Evolutionary conservation across 208 protist genomes (phyloP), one percentile per base, ranked within the genome.

Genomic region (Leishmania martiniquensis): DNA sequence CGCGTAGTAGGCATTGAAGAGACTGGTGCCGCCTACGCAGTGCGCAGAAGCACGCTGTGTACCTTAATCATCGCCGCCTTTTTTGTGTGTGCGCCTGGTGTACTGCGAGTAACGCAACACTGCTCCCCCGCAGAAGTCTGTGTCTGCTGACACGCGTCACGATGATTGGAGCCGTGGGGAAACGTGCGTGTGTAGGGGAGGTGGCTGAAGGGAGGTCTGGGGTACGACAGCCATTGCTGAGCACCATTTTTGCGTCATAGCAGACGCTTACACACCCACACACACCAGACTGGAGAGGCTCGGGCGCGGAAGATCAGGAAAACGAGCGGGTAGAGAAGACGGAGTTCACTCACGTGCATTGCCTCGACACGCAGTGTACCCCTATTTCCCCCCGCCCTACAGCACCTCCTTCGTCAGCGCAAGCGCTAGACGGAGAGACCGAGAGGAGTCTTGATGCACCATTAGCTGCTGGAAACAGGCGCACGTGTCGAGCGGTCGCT

Each of bases 401-500:
- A 93, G 59, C 34, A 95, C 90, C 76, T 96, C 92, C 55, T 93
- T 77, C 5, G 86, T 85, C 12, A 96, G 75, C 4, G 87, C 80
- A 49, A 96, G 62, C 4, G 90, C 88, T 17, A 94, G 65, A 4
- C 84, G 87, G n/a, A 95, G 81, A 3, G 78, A 83, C 52, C 79
- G 85, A 12, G 76, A 47, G 34, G 83, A 59, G 32, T 91, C 83
- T 22, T 86, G 83, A 47, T 93, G 82, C 3, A 89, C 87, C 49
- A 92, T 76, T 52, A 96, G 86, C 74, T 96, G 90, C 84, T 96
- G 92, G 68, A 93, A 94, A 69, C 92, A 94, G 17, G 79, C 68
- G 6, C 83, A 78, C 5, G 92, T 96, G 72, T 91, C 86, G 34
- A 93, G 55, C 4, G 92, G 92, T 7, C 90, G 83, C 74, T 96